These are phyloP conservation scores for Pythium monospermum DNA, from an alignment of 352 stramenopile species.

Conservation along the genomic window DNA sequence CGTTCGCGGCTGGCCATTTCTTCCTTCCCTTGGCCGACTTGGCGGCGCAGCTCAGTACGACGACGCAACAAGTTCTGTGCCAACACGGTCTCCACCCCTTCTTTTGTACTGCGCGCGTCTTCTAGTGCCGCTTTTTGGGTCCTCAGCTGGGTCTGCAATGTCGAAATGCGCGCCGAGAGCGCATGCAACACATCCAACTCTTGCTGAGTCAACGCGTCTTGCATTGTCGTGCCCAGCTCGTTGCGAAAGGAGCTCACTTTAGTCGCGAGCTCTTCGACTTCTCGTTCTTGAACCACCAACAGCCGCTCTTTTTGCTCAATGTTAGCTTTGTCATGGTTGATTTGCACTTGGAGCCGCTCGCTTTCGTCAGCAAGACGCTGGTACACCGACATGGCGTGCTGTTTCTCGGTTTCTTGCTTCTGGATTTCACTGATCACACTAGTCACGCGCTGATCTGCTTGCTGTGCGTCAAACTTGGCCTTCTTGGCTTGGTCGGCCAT, in stretches of 20 bases:
- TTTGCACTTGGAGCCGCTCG: conserved; percentile 62
- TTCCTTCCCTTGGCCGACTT: conserved; percentile 60
- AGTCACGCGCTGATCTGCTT: conserved; percentile 87
- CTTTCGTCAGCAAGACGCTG: conserved; percentile 83
- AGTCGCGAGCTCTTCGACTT: conserved; percentile 52
- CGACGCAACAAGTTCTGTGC: conserved; percentile 91
- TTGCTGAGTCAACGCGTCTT: conserved; percentile 53
- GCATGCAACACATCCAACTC: conserved; percentile 51
- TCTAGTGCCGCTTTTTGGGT: conserved; percentile 78
- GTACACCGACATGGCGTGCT: conserved; percentile 65
- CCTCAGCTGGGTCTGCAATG: conserved; percentile 86
- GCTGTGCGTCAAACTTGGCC: conserved; percentile 83
- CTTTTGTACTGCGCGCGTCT: conserved; percentile 84
- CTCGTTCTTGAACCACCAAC: conserved; percentile 52
- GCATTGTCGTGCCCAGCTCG: conserved; percentile 73
- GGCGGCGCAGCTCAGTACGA: conserved; percentile 53
- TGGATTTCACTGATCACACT: conserved; percentile 81
- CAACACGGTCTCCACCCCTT: conserved; percentile 88
- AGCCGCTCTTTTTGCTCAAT: conserved; percentile 47
- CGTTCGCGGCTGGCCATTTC: conserved; percentile 53
- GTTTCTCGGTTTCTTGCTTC: conserved; percentile 74
- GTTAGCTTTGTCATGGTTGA: conserved; percentile 56
- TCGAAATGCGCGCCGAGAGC: conserved; percentile 60
- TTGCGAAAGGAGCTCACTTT: conserved; percentile 45
- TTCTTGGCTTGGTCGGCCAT: conserved; percentile 74